Evolutionary conservation across 2,329 filamentous ascomycete genomes (phyloP).

Genomic region (Ascochyta clinopodiicola): DNA sequence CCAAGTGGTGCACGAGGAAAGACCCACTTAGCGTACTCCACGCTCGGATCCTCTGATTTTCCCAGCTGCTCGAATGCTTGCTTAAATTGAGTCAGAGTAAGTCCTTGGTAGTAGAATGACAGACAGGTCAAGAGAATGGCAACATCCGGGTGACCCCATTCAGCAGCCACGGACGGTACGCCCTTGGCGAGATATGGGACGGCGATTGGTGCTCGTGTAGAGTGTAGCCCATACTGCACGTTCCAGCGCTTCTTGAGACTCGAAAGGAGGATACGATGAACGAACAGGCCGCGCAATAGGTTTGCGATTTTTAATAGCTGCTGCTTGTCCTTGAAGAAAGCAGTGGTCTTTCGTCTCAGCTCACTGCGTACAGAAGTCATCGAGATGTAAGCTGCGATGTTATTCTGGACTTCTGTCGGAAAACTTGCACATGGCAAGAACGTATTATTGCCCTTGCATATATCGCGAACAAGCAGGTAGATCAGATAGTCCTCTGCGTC

Average conservation of each 20-base stretch:
- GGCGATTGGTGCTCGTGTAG: constrained; percentile 63
- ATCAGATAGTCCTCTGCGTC: constrained; percentile 45
- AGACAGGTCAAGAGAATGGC: constrained; percentile 52
- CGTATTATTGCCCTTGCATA: constrained; percentile 38
- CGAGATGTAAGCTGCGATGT: constrained; percentile 47
- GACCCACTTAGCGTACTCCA: constrained; percentile 65
- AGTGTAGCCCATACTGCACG: constrained; percentile 62
- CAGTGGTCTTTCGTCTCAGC: constrained; percentile 25
- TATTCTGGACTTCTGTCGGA: constrained; percentile 30
- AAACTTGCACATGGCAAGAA: constrained; percentile 36
- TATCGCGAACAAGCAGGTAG: constrained; percentile 35
- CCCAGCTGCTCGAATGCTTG: constrained; percentile 60
- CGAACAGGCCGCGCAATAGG: constrained; percentile 68
- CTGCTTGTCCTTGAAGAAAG: constrained; percentile 44
- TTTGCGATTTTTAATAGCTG: constrained; percentile 57
- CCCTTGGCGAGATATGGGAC: constrained; percentile 71
- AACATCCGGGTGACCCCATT: constrained; percentile 73
- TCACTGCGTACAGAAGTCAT: constrained; percentile 23
- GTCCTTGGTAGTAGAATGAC: constrained; percentile 68
- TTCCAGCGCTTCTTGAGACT: constrained; percentile 70
- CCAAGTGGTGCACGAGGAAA: constrained; percentile 49
- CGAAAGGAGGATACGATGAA: constrained; percentile 65
- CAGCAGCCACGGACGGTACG: constrained; percentile 65
- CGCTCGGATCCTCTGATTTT: constrained; percentile 62
- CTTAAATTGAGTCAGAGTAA: constrained; percentile 58